These are phyloP conservation scores for Podaxis sp. DNA, from an alignment of 768 basidiomycete genomes.

Conservation along the genomic window DNA sequence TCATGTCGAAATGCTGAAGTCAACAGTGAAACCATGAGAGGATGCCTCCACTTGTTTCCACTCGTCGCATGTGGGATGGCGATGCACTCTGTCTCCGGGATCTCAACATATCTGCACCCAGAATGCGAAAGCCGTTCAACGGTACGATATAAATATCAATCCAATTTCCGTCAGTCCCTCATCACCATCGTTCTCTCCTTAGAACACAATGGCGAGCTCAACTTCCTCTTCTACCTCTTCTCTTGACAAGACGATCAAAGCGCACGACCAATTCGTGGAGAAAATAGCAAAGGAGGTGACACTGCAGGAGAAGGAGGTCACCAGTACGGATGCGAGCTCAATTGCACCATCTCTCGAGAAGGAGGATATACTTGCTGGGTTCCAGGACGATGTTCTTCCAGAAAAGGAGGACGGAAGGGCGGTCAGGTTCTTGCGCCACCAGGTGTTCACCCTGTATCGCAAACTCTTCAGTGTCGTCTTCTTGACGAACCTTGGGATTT, in stretches of 20 bases:
- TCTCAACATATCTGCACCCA: neutral
- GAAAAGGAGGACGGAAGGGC: neutral
- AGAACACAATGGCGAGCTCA: neutral
- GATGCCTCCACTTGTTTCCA: neutral
- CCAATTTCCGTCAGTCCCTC: neutral
- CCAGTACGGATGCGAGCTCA: neutral
- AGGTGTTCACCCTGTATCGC: conserved; percentile 54
- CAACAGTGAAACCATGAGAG: neutral
- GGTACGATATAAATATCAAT: neutral
- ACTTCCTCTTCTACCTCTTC: neutral
- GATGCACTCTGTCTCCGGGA: neutral
- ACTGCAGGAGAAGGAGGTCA: neutral
- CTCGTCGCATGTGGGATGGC: neutral
- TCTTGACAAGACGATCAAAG: neutral
- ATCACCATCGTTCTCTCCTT: neutral
- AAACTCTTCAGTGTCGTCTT: conserved; percentile 59
- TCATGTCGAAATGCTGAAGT: neutral
- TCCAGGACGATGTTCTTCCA: conserved; percentile 6
- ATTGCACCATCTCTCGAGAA: neutral
- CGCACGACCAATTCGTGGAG: neutral
- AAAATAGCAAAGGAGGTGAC: neutral
- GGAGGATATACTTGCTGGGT: conserved; percentile 1
- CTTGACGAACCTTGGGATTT: conserved; percentile 49
- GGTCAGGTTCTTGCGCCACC: conserved; percentile 38
- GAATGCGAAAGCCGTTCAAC: neutral